phyloP scores from a whole-genome alignment of 73 alveolate genomes.

The Stentor coeruleus region DNA sequence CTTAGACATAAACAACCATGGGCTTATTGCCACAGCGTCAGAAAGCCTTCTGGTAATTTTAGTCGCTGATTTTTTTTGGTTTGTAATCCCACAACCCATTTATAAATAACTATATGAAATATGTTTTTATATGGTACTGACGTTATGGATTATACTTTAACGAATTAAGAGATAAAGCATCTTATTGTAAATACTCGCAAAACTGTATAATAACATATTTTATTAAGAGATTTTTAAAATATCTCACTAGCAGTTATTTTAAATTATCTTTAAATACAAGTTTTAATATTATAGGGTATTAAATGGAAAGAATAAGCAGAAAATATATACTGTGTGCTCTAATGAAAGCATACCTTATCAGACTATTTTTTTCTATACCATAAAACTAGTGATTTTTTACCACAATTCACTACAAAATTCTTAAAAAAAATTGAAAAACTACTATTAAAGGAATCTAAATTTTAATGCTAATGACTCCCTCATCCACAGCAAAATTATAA shows the following conservation, averaged over 20 bases:
- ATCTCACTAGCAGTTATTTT: background rate
- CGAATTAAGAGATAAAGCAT: background rate
- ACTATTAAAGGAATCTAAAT: background rate
- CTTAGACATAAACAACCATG: background rate
- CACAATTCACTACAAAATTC: background rate
- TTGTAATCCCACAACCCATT: constrained; percentile 14
- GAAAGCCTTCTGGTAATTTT: background rate
- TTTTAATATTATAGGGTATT: too few relatives aligned
- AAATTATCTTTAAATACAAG: background rate
- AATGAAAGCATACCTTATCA: background rate
- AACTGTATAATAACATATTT: background rate
- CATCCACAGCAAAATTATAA: background rate
- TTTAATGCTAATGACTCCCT: too few relatives aligned
- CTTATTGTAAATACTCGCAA: background rate
- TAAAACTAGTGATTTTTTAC: background rate
- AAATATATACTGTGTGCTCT: background rate
- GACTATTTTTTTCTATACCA: background rate
- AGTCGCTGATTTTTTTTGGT: background rate
- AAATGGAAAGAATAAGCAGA: background rate
- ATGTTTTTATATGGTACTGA: background rate
- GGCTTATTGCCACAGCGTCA: background rate
- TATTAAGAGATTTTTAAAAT: background rate
- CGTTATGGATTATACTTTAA: background rate
- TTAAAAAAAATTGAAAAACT: too few relatives aligned
- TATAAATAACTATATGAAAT: too few relatives aligned